phyloP scores from a whole-genome alignment of 2,329 filamentous ascomycete species.

The Pseudogymnoascus sp. region DNA sequence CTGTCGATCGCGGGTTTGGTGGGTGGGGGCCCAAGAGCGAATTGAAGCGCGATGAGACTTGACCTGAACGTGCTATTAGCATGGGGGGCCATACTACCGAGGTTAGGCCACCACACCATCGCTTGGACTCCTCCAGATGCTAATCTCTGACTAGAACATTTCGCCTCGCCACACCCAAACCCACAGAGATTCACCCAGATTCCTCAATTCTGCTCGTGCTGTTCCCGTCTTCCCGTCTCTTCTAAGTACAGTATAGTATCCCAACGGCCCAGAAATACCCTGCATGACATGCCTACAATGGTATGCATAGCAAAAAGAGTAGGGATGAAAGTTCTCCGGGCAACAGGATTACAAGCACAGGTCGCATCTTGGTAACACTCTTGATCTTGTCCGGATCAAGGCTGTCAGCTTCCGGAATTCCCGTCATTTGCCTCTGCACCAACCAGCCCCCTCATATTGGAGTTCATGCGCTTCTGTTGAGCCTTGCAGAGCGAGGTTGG shows the following conservation, averaged over 20 bases:
- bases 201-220: not conserved
- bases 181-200: not conserved
- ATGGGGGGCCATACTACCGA: not conserved
- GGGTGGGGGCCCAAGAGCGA: not conserved
- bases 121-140: not conserved
- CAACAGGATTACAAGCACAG: not conserved
- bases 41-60: not conserved
- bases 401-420: not conserved
- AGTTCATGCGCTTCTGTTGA: constrained; percentile 1
- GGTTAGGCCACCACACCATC: not conserved
- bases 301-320: not conserved
- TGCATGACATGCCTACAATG: not conserved
- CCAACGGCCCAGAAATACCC: not conserved
- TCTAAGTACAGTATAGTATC: not conserved
- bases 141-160: not conserved
- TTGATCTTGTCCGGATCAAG: not conserved
- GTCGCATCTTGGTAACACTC: not conserved
- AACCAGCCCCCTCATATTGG: constrained; percentile 1
- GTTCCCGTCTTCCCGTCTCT: not conserved
- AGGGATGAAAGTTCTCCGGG: not conserved
- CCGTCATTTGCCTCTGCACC: not conserved
- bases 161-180: not conserved
- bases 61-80: not conserved
- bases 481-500: not conserved
- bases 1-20: constrained; percentile 1